Percentiles rank a stretch among this genome's conserved stretches.
These are phyloP conservation scores for Leccinum rimulosum DNA, from an alignment of 768 basidiomycete genomes.

Conservation along the genomic window DNA sequence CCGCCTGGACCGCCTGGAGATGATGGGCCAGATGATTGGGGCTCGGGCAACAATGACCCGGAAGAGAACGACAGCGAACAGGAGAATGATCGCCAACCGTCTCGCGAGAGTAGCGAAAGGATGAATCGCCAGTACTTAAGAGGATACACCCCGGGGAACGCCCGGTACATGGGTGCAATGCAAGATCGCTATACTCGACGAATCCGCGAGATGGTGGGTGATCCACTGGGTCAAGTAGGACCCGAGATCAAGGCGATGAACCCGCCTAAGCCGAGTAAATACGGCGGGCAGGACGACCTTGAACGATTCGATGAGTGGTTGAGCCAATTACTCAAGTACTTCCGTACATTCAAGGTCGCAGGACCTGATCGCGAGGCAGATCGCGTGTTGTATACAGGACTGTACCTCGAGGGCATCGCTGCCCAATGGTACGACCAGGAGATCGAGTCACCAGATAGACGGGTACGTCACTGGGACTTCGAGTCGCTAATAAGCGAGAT, in stretches of 20 bases:
- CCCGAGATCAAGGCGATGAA: not conserved
- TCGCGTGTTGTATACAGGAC: not conserved
- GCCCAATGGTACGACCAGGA: not conserved
- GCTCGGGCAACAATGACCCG: too few relatives aligned
- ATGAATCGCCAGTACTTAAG: too few relatives aligned
- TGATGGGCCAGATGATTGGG: too few relatives aligned
- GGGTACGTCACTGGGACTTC: not conserved
- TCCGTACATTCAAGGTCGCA: not conserved
- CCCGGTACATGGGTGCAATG: too few relatives aligned
- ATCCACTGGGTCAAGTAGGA: too few relatives aligned
- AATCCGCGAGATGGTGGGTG: too few relatives aligned
- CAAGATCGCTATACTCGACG: fast-evolving
- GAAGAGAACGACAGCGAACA: too few relatives aligned
- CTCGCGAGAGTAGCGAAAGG: too few relatives aligned
- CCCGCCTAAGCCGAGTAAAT: not conserved
- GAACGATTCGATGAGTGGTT: not conserved
- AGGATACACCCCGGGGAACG: too few relatives aligned
- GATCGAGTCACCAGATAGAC: not conserved
- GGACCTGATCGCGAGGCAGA: not conserved
- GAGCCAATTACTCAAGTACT: not conserved
- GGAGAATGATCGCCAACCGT: too few relatives aligned
- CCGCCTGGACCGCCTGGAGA: too few relatives aligned
- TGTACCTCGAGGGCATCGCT: not conserved
- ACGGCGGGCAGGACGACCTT: not conserved
- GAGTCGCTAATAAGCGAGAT: not conserved